A percentile compares a stretch with the other conserved stretches of the same genome.
These are phyloP conservation scores for Rachicladosporium sp. DNA, from an alignment of 2,329 filamentous ascomycete species.

Conservation along the genomic window DNA sequence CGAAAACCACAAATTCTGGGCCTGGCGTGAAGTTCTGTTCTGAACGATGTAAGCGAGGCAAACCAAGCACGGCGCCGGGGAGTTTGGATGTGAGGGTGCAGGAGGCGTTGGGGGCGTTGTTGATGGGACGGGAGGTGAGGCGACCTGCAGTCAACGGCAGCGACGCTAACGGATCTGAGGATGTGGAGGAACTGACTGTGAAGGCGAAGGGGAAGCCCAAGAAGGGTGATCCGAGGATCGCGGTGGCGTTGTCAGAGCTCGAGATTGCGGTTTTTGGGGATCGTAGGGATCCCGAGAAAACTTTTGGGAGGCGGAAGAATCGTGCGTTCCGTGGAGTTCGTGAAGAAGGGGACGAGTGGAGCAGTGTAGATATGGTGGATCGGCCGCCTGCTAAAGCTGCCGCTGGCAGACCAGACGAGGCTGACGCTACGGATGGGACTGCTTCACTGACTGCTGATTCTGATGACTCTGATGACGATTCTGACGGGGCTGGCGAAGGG, in stretches of 20 bases:
- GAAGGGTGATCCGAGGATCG: conserved; percentile 41
- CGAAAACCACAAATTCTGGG: conserved; percentile 19
- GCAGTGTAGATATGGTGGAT: conserved; percentile 33
- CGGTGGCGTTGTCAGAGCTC: conserved; percentile 39
- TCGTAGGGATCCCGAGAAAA: conserved; percentile 33
- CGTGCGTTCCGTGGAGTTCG: conserved; percentile 29
- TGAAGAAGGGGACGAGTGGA: conserved; percentile 28
- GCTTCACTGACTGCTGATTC: no score
- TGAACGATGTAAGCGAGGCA: conserved; percentile 39
- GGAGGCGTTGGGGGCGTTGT: conserved; percentile 32
- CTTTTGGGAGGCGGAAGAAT: conserved; percentile 35
- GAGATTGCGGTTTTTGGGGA: conserved; percentile 40
- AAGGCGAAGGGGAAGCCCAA: conserved; percentile 20
- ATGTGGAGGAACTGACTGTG: neutral
- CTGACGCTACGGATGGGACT: conserved; percentile 1
- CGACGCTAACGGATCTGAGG: conserved; percentile 7
- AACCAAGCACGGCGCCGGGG: conserved; percentile 30
- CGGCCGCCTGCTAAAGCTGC: conserved; percentile 2
- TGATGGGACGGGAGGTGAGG: conserved; percentile 27
- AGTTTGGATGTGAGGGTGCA: conserved; percentile 41
- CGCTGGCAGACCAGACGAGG: conserved; percentile 2
- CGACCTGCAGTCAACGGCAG: conserved; percentile 10
- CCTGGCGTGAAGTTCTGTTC: conserved; percentile 45
- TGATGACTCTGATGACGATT: neutral
- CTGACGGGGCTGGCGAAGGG: conserved; percentile 5